These are phyloP conservation scores for Gleditsia sinensis DNA, from an alignment of 306 rosid species.

Conservation along the genomic window DNA sequence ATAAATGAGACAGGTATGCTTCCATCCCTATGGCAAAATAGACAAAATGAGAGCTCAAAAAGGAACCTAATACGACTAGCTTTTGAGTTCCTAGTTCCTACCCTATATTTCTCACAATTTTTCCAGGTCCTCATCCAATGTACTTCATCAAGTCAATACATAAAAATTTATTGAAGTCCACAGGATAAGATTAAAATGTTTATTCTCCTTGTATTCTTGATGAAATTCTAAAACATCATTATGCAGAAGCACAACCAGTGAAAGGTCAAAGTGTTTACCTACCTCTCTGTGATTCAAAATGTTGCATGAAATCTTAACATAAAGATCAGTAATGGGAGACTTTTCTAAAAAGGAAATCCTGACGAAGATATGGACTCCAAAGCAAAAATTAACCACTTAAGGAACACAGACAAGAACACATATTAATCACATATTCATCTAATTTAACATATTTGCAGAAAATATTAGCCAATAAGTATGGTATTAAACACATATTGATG, in stretches of 20 bases:
- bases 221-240: conserved; percentile 17
- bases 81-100: neutral
- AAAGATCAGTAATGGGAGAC: neutral
- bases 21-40: conserved; percentile 70
- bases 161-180: neutral
- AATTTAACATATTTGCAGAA: neutral
- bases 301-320: conserved; percentile 8
- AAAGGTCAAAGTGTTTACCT: conserved; percentile 23
- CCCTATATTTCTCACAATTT: neutral
- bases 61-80: neutral
- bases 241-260: conserved; percentile 9
- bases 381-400: neutral
- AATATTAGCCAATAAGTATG: conserved; percentile 1
- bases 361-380: neutral
- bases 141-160: neutral
- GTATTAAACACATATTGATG: neutral
- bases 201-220: conserved; percentile 29
- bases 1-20: conserved; percentile 70
- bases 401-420: neutral
- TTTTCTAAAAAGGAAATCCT: neutral
- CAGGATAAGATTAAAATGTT: neutral
- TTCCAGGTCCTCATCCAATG: neutral
- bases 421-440: neutral
- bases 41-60: conserved; percentile 10
- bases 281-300: conserved; percentile 19